Evolutionary conservation across 768 basidiomycete genomes (phyloP).

Genomic region (Podaxis rugospora): DNA sequence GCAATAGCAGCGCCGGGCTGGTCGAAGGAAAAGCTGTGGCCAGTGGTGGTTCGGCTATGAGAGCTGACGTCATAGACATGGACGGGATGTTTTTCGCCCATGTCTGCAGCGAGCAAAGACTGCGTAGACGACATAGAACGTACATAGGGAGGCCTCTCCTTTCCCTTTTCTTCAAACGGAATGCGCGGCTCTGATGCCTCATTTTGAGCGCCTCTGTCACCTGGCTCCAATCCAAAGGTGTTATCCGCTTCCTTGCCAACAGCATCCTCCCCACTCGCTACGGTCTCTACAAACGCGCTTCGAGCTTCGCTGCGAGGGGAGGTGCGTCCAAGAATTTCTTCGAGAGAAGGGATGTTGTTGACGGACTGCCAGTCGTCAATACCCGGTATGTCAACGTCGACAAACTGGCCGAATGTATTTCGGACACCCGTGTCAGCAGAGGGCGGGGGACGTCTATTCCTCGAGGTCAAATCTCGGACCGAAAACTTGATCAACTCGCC

Average conservation of each 20-base stretch:
- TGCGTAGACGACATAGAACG: constrained; percentile 26
- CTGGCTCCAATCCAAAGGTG: constrained; percentile 54
- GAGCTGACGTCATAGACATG: constrained; percentile 48
- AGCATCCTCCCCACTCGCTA: constrained; percentile 16
- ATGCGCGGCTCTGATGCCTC: constrained; percentile 22
- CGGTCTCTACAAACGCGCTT: constrained; percentile 4
- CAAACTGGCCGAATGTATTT: constrained; percentile 54
- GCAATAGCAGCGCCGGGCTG: constrained; percentile 8
- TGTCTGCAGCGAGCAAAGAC: constrained; percentile 39
- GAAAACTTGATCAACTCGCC: constrained; percentile 49
- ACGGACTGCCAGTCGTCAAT: constrained; percentile 62
- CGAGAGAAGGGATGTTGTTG: constrained; percentile 28
- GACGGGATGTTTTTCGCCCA: constrained; percentile 52
- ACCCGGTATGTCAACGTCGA: constrained; percentile 34
- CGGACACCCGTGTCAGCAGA: constrained; percentile 32
- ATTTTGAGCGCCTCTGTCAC: constrained; percentile 33
- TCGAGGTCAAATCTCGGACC: constrained; percentile 54
- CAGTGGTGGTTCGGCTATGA: constrained; percentile 3
- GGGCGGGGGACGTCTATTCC: constrained; percentile 26
- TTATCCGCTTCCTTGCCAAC: constrained; percentile 40
- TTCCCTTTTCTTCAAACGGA: constrained; percentile 39
- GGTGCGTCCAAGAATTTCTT: constrained; percentile 31
- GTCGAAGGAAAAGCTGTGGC: constrained; percentile 2
- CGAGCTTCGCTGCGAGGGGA: neutral
- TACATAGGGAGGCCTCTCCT: constrained; percentile 35